Conservation (phyloP, 441 rosid species). For the Arabidopsis hybrid region DNA sequence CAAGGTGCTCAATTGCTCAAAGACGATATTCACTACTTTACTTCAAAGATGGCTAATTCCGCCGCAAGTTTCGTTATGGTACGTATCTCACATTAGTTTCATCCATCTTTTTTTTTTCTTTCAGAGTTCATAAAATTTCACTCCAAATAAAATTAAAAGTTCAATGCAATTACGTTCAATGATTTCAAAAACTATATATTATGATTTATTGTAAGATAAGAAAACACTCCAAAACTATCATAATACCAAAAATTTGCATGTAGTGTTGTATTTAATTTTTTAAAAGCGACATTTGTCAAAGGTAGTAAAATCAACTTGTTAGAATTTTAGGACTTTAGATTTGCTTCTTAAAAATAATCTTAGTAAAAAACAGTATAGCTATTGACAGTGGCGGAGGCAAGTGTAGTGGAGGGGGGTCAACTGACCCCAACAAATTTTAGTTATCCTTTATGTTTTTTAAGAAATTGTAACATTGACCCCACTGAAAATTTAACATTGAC, state of each 20-base stretch:
- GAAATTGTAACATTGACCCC: no score
- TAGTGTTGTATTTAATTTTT: not conserved
- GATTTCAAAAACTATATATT: not conserved
- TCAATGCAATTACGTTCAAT: not conserved
- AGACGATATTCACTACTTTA: constrained; percentile 52
- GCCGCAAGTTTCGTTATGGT: constrained; percentile 66
- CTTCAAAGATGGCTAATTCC: constrained; percentile 47
- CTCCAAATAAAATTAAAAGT: not conserved
- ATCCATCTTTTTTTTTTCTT: not conserved
- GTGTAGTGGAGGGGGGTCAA: no score
- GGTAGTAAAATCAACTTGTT: no score
- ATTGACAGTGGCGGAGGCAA: no score
- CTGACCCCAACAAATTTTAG: no score
- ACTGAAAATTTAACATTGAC: no score
- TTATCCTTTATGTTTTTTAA: no score
- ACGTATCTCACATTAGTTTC: not conserved
- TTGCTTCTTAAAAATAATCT: no score
- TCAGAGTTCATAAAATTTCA: not conserved
- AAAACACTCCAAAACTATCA: not conserved
- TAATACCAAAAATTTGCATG: not conserved
- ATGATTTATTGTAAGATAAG: not conserved
- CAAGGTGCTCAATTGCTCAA: constrained; percentile 44
- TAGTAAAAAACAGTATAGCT: no score
- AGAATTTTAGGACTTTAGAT: no score
- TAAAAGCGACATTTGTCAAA: not conserved